Base-by-base conservation (phyloP, 2,329 filamentous ascomycete genomes). In the Elsinoe ampelina region DNA sequence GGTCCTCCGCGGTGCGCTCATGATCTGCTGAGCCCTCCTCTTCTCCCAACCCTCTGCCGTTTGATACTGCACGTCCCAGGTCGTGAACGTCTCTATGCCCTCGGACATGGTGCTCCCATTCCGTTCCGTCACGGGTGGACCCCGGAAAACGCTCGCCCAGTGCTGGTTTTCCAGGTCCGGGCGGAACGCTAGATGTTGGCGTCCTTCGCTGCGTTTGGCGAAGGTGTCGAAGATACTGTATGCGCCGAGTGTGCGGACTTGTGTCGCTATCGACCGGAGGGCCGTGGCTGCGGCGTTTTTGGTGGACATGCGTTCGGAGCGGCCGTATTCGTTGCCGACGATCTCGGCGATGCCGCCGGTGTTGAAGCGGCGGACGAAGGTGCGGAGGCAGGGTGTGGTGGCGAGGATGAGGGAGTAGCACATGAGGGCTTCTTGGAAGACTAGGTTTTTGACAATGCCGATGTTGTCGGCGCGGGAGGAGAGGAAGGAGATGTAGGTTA, bases 401-500 rank as follows among this genome's bases (percentile, higher is more conserved):
- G 63, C 63, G 17, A 62, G 61, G 51, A 65, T 61, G 48, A 65
- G 63, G 38, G 61, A 60, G 57, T 63, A 63, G 51, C 58, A 59
- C 11, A 65, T 59, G 3, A 61, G 57, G 45, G 61, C 58, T 58
- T 64, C 60, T 58, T 65, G 58, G 58, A 62, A 61, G 34, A 60
- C 60, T 8, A 64, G 43, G 10, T 60, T 60, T 3, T 61, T 58
- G 19, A 59, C 55, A 19, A 64, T 60, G 54, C 57, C 58, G 57
- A 65, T 62, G 59, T 54, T 62, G 43, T 59, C 48, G 22, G 38
- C 50, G 17, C 57, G 58, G 43, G 48, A 32, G 20, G 55, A 22
- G 39, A 63, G 55, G 57, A 64, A 63, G 47, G 60, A 59, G 60
- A 63, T 59, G 61, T 65, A 64, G 26, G 61, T 48, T 7, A 41